A percentile compares a stretch with the other conserved stretches of the same genome.
Conservation (phyloP, 768 basidiomycete species). For the Kwoniella heveanensis region DNA sequence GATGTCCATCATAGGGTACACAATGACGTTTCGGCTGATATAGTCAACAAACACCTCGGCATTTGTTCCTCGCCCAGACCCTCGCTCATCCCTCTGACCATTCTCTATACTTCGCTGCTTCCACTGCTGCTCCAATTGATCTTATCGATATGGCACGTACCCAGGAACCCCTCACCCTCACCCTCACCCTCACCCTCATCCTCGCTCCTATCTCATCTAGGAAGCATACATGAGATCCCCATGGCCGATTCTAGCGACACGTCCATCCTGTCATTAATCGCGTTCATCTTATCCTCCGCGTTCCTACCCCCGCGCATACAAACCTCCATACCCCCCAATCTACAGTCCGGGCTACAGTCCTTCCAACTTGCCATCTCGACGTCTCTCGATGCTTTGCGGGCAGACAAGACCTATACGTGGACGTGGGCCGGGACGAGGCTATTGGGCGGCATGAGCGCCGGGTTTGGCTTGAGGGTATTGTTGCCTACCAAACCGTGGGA, state of each 20-base stretch:
- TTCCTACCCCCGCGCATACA: not conserved
- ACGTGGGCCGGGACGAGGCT: conserved; percentile 51
- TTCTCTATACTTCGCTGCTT: conserved; percentile 51
- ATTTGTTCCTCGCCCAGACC: conserved; percentile 27
- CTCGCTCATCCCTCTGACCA: conserved; percentile 46
- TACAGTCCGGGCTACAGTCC: not conserved
- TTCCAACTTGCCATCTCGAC: not conserved
- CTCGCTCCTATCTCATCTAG: not conserved
- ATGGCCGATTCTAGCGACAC: not conserved
- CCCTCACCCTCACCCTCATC: not conserved
- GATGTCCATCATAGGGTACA: too few species aligned
- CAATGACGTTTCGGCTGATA: too few species aligned
- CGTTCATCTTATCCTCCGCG: not conserved
- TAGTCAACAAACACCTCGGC: not conserved
- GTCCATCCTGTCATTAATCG: conserved; percentile 1
- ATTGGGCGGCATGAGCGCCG: conserved; percentile 54
- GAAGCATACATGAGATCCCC: conserved; percentile 2
- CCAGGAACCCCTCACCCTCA: too few species aligned
- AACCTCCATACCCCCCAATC: not conserved
- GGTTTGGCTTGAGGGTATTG: conserved; percentile 52
- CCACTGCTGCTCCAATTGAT: conserved; percentile 52
- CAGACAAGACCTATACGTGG: conserved; percentile 21
- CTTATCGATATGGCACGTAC: conserved; percentile 50
- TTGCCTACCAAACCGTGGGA: conserved; percentile 51
- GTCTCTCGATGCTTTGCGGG: not conserved